Base-by-base conservation (phyloP, 352 stramenopile species). In the Phytophthora crassamura region DNA sequence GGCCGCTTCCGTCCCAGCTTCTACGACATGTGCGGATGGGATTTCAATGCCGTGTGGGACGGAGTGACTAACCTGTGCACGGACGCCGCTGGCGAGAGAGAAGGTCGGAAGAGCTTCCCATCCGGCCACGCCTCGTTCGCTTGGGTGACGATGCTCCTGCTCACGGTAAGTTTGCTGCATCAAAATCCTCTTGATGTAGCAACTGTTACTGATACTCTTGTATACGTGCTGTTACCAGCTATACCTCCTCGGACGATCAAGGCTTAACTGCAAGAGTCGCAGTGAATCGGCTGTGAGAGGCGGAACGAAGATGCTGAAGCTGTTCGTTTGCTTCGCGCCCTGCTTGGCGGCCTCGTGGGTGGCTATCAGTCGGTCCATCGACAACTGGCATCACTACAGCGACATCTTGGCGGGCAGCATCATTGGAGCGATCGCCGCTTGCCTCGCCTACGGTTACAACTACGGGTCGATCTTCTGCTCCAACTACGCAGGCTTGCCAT, bases 341-440 rank as follows among this genome's bases (percentile, higher is more conserved):
- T 84, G 74, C 28, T 68, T 91, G 47, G 56, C 85, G 14, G 78
- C 85, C 3, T 63, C 83, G 10, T 94, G 85, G 85, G 77, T 92
- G 25, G 66, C 79, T 8, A 75, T 94, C 33, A 94, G 83, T 11
- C 80, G 85, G 12, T 90, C 83, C 1, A 79, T 90, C 33, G 85
- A 92, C 77, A 94, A 94, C 64, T 92, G 83, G 80, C 85, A 94
- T 54, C 82, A 92, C 74, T 94, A 92, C 57, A 82, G 63, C 20
- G 85, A 94, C 62, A 90, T 94, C 42, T 41, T 91, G 69, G 82
- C 88, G 1, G 82, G 82, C 14, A 85, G 74, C 33, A 76, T 90
- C 35, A 84, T 90, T 39, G 82, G 82, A 1, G 71, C 57, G 35
- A 64, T 84, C 2, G 52, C 72, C 1, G 75, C 77, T 32, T 58